These are phyloP conservation scores for Galerina sulciceps DNA, from an alignment of 768 basidiomycete genomes.

Conservation along the genomic window DNA sequence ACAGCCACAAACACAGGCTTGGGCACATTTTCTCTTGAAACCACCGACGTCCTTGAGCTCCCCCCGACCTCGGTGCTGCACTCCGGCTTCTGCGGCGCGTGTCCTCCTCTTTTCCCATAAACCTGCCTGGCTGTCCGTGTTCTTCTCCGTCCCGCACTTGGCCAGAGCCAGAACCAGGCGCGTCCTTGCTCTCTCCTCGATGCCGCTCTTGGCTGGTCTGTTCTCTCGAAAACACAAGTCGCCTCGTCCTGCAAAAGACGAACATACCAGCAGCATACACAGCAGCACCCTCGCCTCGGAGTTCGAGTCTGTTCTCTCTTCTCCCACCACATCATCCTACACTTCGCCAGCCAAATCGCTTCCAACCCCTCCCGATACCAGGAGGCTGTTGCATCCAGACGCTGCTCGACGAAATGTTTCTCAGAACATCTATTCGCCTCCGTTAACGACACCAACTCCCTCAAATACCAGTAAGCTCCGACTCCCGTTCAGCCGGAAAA, in stretches of 20 bases:
- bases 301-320: slow-evolving; percentile 31
- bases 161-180: neutral
- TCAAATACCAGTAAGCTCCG: slow-evolving; percentile 36
- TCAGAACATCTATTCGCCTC: slow-evolving; percentile 27
- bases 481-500: slow-evolving; percentile 44
- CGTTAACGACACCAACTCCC: slow-evolving; percentile 23
- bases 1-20: too few species aligned
- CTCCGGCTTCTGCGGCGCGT: too few species aligned
- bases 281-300: slow-evolving; percentile 21
- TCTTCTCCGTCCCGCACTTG: neutral
- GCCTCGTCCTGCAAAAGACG: slow-evolving; percentile 24
- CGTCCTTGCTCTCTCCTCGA: slow-evolving; percentile 18
- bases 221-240: slow-evolving; percentile 42
- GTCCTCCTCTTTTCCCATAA: too few species aligned
- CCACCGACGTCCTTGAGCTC: too few species aligned
- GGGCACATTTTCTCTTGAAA: too few species aligned
- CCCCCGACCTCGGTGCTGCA: too few species aligned
- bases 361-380: slow-evolving; percentile 39
- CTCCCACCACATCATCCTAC: slow-evolving; percentile 38
- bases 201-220: slow-evolving; percentile 42
- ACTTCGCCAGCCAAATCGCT: slow-evolving; percentile 34
- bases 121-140: too few species aligned
- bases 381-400: slow-evolving; percentile 26
- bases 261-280: slow-evolving; percentile 19
- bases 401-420: slow-evolving; percentile 20